Percentiles rank a stretch among this genome's conserved stretches.
Conservation (phyloP, 495 filamentous ascomycete species). For the Beverwykella pulmonaria region DNA sequence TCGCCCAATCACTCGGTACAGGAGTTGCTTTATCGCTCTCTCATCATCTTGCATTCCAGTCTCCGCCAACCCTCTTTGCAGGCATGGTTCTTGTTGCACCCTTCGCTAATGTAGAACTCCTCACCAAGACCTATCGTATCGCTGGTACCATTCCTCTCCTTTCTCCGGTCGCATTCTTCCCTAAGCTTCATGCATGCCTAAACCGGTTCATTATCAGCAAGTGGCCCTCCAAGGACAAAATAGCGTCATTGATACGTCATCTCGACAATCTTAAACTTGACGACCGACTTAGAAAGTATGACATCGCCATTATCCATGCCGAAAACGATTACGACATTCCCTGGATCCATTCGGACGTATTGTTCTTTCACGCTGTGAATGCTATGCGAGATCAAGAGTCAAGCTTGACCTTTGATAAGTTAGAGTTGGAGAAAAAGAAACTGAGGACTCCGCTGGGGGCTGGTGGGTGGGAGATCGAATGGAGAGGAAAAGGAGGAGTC, state of each 20-base stretch:
- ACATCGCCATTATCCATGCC: constrained; percentile 34
- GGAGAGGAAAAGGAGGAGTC: constrained; percentile 49
- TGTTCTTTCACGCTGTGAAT: constrained; percentile 54
- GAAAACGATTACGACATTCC: constrained; percentile 43
- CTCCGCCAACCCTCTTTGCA: constrained; percentile 29
- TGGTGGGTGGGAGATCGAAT: constrained; percentile 54
- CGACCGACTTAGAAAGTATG: constrained; percentile 9
- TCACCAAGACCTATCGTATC: constrained; percentile 52
- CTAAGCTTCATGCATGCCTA: constrained; percentile 34
- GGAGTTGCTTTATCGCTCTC: constrained; percentile 33
- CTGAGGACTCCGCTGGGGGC: constrained; percentile 49
- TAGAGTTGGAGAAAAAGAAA: constrained; percentile 45
- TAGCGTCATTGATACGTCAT: constrained; percentile 32
- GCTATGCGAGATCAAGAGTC: constrained; percentile 36
- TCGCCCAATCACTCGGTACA: constrained; percentile 40
- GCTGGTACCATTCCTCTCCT: constrained; percentile 52
- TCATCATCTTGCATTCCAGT: constrained; percentile 26
- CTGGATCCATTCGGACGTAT: constrained; percentile 46
- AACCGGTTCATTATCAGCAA: constrained; percentile 41
- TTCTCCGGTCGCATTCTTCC: constrained; percentile 49
- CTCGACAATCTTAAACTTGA: constrained; percentile 18
- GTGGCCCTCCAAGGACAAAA: constrained; percentile 36
- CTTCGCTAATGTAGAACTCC: constrained; percentile 50
- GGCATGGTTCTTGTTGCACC: constrained; percentile 47
- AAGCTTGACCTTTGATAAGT: constrained; percentile 45